These are phyloP conservation scores for Geopyxis carbonaria DNA, from an alignment of 495 filamentous ascomycete species.

Conservation along the genomic window DNA sequence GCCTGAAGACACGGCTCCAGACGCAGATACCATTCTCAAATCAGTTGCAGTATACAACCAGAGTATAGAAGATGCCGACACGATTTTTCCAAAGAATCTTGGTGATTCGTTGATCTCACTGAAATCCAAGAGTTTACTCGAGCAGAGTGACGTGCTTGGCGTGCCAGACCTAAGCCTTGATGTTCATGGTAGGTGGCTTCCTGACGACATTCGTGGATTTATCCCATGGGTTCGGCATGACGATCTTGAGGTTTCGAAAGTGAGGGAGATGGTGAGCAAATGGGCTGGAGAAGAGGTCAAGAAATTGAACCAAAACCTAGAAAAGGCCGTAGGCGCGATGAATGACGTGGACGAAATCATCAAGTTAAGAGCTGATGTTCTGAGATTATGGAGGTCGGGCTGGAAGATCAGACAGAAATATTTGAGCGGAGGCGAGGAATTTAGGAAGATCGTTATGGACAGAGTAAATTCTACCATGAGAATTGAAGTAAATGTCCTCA, in stretches of 20 bases:
- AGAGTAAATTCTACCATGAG: slow-evolving; percentile 44
- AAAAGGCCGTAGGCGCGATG: slow-evolving; percentile 36
- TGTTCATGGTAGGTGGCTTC: slow-evolving; percentile 62
- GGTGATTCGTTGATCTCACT: slow-evolving; percentile 51
- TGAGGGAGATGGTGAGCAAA: slow-evolving; percentile 43
- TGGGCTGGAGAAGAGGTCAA: slow-evolving; percentile 63
- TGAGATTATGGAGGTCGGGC: slow-evolving; percentile 54
- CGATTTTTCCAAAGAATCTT: slow-evolving; percentile 53
- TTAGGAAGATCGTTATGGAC: slow-evolving; percentile 51
- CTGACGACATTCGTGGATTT: slow-evolving; percentile 68
- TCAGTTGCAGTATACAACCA: slow-evolving; percentile 55
- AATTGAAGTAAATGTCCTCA: slow-evolving; percentile 38
- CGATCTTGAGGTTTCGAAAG: slow-evolving; percentile 49
- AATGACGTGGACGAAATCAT: slow-evolving; percentile 49
- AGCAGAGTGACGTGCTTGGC: slow-evolving; percentile 44
- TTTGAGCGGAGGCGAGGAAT: slow-evolving; percentile 37
- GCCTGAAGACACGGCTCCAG: slow-evolving; percentile 25
- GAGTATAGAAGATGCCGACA: slow-evolving; percentile 61
- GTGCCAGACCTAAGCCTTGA: slow-evolving; percentile 65
- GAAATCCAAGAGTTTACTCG: slow-evolving; percentile 51
- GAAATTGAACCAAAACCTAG: slow-evolving; percentile 42
- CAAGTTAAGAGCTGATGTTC: slow-evolving; percentile 46
- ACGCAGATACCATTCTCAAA: slow-evolving; percentile 32
- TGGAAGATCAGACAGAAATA: slow-evolving; percentile 31
- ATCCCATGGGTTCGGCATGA: slow-evolving; percentile 81